Conservation (phyloP, 352 stramenopile genomes). For the Phytophthora cactorum region DNA sequence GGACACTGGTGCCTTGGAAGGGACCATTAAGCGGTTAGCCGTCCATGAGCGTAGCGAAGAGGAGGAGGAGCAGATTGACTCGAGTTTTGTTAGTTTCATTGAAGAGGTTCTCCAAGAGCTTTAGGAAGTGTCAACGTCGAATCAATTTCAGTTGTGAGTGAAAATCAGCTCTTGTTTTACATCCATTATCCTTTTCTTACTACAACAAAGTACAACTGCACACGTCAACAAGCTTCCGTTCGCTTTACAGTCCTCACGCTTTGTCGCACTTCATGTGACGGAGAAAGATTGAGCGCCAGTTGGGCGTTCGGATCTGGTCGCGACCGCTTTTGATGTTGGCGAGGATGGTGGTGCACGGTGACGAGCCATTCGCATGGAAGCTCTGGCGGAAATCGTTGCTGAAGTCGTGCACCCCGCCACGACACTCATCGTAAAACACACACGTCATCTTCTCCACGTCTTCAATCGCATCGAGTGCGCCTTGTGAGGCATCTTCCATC, state of each 20-base stretch:
- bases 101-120: constrained; percentile 77
- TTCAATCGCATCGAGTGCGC: constrained; percentile 50
- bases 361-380: constrained; percentile 65
- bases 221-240: constrained; percentile 9
- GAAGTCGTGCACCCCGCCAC: constrained; percentile 70
- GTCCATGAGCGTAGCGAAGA: constrained; percentile 60
- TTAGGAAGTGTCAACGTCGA: constrained; percentile 38
- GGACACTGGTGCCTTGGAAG: constrained; percentile 55
- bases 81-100: constrained; percentile 87
- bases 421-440: constrained; percentile 88
- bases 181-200: constrained; percentile 30
- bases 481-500: constrained; percentile 24
- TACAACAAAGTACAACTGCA: constrained; percentile 25
- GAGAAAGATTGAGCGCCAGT: constrained; percentile 78
- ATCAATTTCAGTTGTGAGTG: constrained; percentile 34
- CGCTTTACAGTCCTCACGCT: constrained; percentile 10
- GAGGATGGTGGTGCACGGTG: constrained; percentile 71
- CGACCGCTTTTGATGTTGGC: constrained; percentile 58
- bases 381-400: constrained; percentile 66
- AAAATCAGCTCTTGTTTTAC: constrained; percentile 30
- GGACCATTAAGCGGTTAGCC: constrained; percentile 77
- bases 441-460: constrained; percentile 92
- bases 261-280: constrained; percentile 65
- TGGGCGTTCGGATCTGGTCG: constrained; percentile 67
- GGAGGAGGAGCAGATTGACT: constrained; percentile 82